Conservation (phyloP, 2,329 filamentous ascomycete species). For the Xylaria sp. region DNA sequence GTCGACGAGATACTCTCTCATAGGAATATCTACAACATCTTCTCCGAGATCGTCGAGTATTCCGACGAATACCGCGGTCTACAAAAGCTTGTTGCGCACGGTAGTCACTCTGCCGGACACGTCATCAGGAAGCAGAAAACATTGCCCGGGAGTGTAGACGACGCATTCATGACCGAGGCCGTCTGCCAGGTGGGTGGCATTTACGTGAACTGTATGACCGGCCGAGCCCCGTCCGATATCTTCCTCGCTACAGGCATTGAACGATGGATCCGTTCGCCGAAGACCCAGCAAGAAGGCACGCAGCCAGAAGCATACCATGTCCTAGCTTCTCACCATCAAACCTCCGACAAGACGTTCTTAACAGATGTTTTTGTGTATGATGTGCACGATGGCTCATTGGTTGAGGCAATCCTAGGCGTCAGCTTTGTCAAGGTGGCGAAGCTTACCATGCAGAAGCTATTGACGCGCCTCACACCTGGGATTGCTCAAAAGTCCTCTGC, state of each 20-base stretch:
- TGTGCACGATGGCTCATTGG: constrained; percentile 43
- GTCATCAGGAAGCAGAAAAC: constrained; percentile 34
- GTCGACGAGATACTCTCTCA: constrained; percentile 51
- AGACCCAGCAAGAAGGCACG: constrained; percentile 10
- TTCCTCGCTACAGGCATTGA: constrained; percentile 51
- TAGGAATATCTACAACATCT: constrained; percentile 53
- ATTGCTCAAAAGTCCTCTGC: constrained; percentile 32
- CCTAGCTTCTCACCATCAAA: constrained; percentile 42
- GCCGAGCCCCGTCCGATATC: constrained; percentile 44
- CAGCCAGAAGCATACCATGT: constrained; percentile 47
- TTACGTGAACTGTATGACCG: constrained; percentile 52
- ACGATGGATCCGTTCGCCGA: constrained; percentile 50
- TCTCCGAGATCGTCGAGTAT: constrained; percentile 53
- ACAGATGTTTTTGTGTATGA: constrained; percentile 54
- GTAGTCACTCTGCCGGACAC: constrained; percentile 47
- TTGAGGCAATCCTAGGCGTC: constrained; percentile 52
- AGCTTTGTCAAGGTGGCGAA: constrained; percentile 47
- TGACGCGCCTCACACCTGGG: constrained; percentile 43
- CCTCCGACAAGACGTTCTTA: constrained; percentile 44
- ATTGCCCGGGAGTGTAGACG: constrained; percentile 4
- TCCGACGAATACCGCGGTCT: constrained; percentile 50
- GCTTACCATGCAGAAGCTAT: constrained; percentile 46
- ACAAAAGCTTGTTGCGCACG: constrained; percentile 46
- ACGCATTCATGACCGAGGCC: constrained; percentile 46
- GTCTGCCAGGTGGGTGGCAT: constrained; percentile 54